Conservation (phyloP, 164 flowering plant genomes). For the Pachysandra terminalis region DNA sequence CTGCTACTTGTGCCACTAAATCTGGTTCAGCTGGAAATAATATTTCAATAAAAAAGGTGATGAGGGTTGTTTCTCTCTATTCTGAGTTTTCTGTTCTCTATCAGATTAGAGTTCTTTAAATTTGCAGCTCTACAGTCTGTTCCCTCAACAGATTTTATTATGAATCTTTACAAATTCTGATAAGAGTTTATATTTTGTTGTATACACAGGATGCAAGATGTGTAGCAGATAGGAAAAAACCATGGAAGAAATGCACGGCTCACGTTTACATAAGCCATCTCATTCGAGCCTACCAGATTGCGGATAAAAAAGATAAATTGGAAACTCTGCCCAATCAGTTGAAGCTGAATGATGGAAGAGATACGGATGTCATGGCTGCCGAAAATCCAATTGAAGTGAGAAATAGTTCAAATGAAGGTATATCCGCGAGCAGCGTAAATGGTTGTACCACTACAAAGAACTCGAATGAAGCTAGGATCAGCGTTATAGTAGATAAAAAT, state of each 20-base stretch:
- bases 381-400: slow-evolving; percentile 9
- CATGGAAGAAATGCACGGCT: slow-evolving; percentile 50
- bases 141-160: slow-evolving; percentile 3
- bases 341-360: slow-evolving; percentile 25
- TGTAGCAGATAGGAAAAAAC: slow-evolving; percentile 13
- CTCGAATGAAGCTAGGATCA: slow-evolving; percentile 24
- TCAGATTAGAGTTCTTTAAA: not conserved
- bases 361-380: slow-evolving; percentile 13
- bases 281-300: slow-evolving; percentile 32
- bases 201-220: too few species aligned
- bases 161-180: not conserved
- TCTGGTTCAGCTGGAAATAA: slow-evolving; percentile 15
- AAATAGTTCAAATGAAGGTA: not conserved
- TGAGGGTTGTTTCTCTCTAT: not conserved
- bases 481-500: slow-evolving; percentile 23
- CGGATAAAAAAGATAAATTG: slow-evolving; percentile 25
- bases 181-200: too few species aligned
- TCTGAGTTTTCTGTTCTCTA: not conserved
- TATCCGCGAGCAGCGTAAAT: slow-evolving; percentile 2
- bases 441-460: slow-evolving; percentile 20
- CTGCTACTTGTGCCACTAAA: slow-evolving; percentile 18
- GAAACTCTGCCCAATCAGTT: slow-evolving; percentile 12
- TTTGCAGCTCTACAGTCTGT: not conserved
- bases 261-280: slow-evolving; percentile 61
- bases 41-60: slow-evolving; percentile 38